Base-by-base conservation (phyloP, 805 yeast genomes). In the Brettanomyces custersianus region DNA sequence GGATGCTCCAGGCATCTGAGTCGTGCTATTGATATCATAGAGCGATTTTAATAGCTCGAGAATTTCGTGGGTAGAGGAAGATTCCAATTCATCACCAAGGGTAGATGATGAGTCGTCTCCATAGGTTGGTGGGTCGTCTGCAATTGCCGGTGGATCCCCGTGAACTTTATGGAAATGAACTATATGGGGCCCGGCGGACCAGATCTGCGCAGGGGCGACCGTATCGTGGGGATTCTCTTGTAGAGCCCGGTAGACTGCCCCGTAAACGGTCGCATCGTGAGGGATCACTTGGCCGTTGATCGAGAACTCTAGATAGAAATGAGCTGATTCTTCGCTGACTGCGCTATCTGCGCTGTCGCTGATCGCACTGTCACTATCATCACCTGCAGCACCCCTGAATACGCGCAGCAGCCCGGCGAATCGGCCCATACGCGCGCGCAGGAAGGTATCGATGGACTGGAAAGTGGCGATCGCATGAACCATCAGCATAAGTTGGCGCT, bases 181-280 rank as follows among this genome's bases (percentile, higher is more conserved):
- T 1, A 59, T 61, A 42, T 78, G 88, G 3, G 67, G 56, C 4
- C 56, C 50, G n/a, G 59, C 63, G 4, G 62, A 52, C 90, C 94
- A 84, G 13, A 85, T 60, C 34, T 51, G 62, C 6, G 54, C 51
- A 0, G 76, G 60, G 19, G 76, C 70, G 20, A 74, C 63, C 17
- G 50, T 48, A 28, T 60, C 63, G 21, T 60, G 59, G 1, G 67
- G 45, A 13, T 57, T 46, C 6, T 41, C 34, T 49, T 71, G 68
- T 11, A 70, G 51, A 3, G 72, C 59, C 33, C 71, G 68, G 51
- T 75, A 77, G 5, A 81, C 62, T 0, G 86, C 88, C 1, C 92
- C 92, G 55, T 77, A 82, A 2, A 85, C 68, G 0, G 95, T 84
- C 0, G 83, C 74, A 35, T 73, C 83, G 26, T 63, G 63, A 3